These are phyloP conservation scores for Raddia guianensis DNA, from an alignment of 176 grass and related monocot genomes.

Conservation along the genomic window DNA sequence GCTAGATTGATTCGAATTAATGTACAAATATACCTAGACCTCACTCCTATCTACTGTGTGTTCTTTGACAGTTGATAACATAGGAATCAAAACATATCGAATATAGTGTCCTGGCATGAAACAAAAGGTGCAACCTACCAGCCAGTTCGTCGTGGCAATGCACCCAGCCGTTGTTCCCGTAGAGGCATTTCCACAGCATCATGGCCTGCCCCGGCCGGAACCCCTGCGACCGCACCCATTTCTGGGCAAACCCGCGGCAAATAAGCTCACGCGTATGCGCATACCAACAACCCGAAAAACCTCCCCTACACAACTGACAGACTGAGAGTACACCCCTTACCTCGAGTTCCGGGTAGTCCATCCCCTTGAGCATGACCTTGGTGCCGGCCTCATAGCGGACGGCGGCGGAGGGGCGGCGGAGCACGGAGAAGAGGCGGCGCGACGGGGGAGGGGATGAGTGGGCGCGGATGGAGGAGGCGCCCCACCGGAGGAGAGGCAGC, in stretches of 20 bases:
- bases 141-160: slow-evolving; percentile 67
- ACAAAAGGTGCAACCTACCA: slow-evolving; percentile 40
- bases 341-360: slow-evolving; percentile 92
- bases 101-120: neutral
- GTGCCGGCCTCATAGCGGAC: slow-evolving; percentile 39
- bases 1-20: slow-evolving; percentile 1
- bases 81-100: neutral
- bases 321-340: slow-evolving; percentile 39
- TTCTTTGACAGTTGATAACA: neutral
- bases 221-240: slow-evolving; percentile 84
- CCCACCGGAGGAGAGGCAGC: slow-evolving; percentile 70
- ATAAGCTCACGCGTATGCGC: neutral
- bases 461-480: slow-evolving; percentile 47
- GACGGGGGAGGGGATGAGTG: slow-evolving; percentile 16
- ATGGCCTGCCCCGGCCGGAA: slow-evolving; percentile 85
- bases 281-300: slow-evolving; percentile 1
- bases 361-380: slow-evolving; percentile 77
- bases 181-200: slow-evolving; percentile 98
- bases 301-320: slow-evolving; percentile 2
- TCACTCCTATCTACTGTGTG: neutral
- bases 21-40: neutral
- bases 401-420: slow-evolving; percentile 37
- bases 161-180: slow-evolving; percentile 83
- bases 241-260: slow-evolving; percentile 41
- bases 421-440: slow-evolving; percentile 43